Conservation (phyloP, 352 stramenopile species). For the Phytophthora litchii region DNA sequence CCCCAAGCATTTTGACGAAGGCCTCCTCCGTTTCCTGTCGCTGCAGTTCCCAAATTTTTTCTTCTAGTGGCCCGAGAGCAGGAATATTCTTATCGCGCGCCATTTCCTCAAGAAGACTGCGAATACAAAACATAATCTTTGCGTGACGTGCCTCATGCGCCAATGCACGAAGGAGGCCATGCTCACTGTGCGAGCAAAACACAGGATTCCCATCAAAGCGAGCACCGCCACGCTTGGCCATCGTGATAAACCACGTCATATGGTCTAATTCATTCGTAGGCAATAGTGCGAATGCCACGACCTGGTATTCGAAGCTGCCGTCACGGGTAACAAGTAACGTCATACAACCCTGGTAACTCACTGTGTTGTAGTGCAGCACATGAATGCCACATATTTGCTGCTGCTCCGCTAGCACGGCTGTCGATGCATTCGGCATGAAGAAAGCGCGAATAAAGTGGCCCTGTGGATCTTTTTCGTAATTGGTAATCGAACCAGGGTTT, state of each 20-base stretch:
- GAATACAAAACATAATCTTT: slow-evolving; percentile 78
- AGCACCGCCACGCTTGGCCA: slow-evolving; percentile 56
- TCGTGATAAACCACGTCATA: slow-evolving; percentile 75
- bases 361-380: slow-evolving; percentile 69
- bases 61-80: slow-evolving; percentile 59
- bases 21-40: slow-evolving; percentile 58
- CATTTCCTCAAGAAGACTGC: slow-evolving; percentile 70
- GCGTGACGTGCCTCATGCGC: slow-evolving; percentile 53
- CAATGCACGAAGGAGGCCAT: slow-evolving; percentile 61
- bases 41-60: slow-evolving; percentile 70
- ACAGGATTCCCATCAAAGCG: slow-evolving; percentile 58
- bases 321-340: slow-evolving; percentile 68
- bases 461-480: slow-evolving; percentile 65
- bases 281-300: slow-evolving; percentile 72
- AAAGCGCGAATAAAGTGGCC: slow-evolving; percentile 77
- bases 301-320: slow-evolving; percentile 70
- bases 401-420: slow-evolving; percentile 49
- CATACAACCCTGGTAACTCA: slow-evolving; percentile 75
- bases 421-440: slow-evolving; percentile 67
- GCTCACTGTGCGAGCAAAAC: slow-evolving; percentile 66
- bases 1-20: slow-evolving; percentile 54
- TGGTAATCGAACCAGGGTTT: slow-evolving; percentile 67
- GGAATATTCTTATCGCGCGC: slow-evolving; percentile 80
- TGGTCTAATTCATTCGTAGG: slow-evolving; percentile 69
- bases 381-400: slow-evolving; percentile 78